A percentile compares a stretch with the other conserved stretches of the same genome.
Conservation (phyloP, 352 stramenopile genomes). For the Globisporangium nodosum region DNA sequence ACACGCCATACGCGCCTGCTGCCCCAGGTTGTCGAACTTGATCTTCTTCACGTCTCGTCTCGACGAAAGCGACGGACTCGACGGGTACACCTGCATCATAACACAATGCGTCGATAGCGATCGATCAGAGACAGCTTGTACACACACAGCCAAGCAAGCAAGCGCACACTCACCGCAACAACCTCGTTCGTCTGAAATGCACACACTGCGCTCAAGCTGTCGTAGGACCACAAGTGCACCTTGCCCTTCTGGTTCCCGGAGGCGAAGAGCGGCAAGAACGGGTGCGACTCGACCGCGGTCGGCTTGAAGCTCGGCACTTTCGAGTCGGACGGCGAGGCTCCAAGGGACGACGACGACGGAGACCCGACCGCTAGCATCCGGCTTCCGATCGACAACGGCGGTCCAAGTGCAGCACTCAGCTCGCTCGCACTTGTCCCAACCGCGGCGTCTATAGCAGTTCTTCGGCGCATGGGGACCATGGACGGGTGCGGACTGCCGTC, state of each 20-base stretch:
- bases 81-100: slow-evolving; percentile 40
- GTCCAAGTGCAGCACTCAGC: slow-evolving; percentile 7
- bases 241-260: slow-evolving; percentile 77
- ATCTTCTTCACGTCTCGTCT: slow-evolving; percentile 70
- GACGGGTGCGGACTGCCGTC: slow-evolving; percentile 12
- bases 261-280: slow-evolving; percentile 73
- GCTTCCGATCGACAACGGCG: slow-evolving; percentile 17
- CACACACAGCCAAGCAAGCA: slow-evolving; percentile 1
- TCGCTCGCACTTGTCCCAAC: slow-evolving; percentile 7
- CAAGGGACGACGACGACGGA: slow-evolving; percentile 13
- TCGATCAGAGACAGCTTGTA: not conserved
- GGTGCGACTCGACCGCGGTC: slow-evolving; percentile 65
- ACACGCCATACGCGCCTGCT: slow-evolving; percentile 40
- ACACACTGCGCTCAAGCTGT: slow-evolving; percentile 65
- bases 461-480: slow-evolving; percentile 22
- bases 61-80: slow-evolving; percentile 49
- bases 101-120: not conserved
- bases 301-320: slow-evolving; percentile 75
- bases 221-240: slow-evolving; percentile 81
- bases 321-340: slow-evolving; percentile 18
- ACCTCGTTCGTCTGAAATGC: slow-evolving; percentile 66
- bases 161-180: slow-evolving; percentile 31
- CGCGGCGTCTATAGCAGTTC: slow-evolving; percentile 6
- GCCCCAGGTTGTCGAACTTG: slow-evolving; percentile 70
- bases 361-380: slow-evolving; percentile 15